These are phyloP conservation scores for Aspergillus versicolor DNA, from an alignment of 2,329 filamentous ascomycete genomes.

Conservation along the genomic window DNA sequence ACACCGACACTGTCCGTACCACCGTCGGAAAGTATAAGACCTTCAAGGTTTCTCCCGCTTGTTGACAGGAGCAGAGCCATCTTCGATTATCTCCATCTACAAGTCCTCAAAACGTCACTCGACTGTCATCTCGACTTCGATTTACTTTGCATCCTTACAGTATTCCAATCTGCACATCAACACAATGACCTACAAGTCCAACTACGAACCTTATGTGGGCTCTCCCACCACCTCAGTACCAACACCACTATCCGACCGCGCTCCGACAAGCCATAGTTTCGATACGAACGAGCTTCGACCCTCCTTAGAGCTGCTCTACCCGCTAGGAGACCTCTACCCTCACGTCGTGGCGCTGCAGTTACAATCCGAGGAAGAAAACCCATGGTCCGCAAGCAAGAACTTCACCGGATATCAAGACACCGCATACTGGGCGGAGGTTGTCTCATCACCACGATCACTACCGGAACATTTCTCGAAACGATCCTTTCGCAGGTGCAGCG, in stretches of 20 bases:
- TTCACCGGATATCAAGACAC: conserved; percentile 31
- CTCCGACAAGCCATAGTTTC: conserved; percentile 21
- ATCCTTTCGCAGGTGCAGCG: conserved; percentile 25
- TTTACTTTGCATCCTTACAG: neutral
- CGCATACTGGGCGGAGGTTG: conserved; percentile 32
- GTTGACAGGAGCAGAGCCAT: no score
- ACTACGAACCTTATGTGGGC: conserved; percentile 42
- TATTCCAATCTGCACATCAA: neutral
- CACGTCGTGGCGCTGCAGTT: conserved; percentile 38
- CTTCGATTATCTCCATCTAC: no score
- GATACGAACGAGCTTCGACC: conserved; percentile 28
- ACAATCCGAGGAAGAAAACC: conserved; percentile 27
- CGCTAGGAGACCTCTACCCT: conserved; percentile 35
- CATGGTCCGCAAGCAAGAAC: conserved; percentile 25
- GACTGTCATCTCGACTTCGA: neutral
- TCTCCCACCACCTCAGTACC: neutral
- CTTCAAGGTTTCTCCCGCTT: conserved; percentile 14
- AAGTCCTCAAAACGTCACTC: neutral
- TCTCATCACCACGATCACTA: conserved; percentile 27
- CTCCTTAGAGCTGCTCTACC: conserved; percentile 31
- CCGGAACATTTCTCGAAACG: conserved; percentile 21
- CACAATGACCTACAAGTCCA: conserved; percentile 40
- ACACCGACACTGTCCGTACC: neutral
- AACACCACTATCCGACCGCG: conserved; percentile 1
- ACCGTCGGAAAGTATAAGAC: conserved; percentile 17